Evolutionary conservation across 148 eudicot species (phyloP), one percentile per base, ranked within the genome.

Genomic region (Cornus kousa): DNA sequence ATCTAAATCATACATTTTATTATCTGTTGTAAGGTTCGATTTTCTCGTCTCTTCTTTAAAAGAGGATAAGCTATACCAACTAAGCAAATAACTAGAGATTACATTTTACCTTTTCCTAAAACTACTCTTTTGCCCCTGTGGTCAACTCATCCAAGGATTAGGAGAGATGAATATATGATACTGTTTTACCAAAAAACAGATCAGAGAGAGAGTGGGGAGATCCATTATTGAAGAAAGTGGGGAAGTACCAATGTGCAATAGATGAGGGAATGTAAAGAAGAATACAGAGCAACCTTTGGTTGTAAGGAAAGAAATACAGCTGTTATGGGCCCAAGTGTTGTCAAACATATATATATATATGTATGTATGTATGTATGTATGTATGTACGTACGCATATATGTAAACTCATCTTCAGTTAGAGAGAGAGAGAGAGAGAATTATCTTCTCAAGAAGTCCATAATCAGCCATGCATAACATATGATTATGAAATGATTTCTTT

Each of bases 271-370:
- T 77, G 67, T 55, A 55, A 24, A 33, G 71, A 33, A 77, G 74
- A 62, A 62, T 13, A 13, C 35, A 37, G 37, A 31, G 74, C 80
- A 70, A 46, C 33, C 74, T 69, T 17, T 0, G 53, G 33, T 53
- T 70, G 73, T n/a, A 62, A 35, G 55, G 23, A 55, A 12, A 73
- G 73, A 77, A 28, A 39, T 19, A 68, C 80, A 77, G 80, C 80
- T 77, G 74, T 77, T 35, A 31, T 22, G 80, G 80, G 67, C 48
- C 80, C 24, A 3, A 19, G 11, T n/a, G 40, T 67, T 48, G 71
- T 67, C 79, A 39, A 39, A 39, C 43, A 39, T 39, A 39, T 39
- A 39, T 39, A 39, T 39, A 39, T 39, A 39, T 39, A 7, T 4
- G 2, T 39, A 7, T 39, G 1, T 28, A 28, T 28, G 28, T 28